A percentile compares a stretch with the other conserved stretches of the same genome.
Evolutionary conservation across 345 rosid species (phyloP).

Genomic region (Pugionium dolabratum): DNA sequence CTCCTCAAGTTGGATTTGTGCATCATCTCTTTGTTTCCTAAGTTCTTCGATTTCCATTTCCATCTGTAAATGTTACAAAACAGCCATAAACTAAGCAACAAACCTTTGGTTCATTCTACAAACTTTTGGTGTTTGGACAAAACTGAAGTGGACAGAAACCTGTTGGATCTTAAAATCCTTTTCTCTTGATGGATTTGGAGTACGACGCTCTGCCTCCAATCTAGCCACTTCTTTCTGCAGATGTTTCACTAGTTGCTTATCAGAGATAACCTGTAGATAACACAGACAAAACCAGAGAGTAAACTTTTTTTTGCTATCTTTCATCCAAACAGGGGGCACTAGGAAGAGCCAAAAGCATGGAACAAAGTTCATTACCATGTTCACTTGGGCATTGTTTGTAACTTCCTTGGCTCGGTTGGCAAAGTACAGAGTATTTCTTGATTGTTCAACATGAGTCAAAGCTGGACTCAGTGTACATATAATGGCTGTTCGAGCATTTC

Average conservation of each 20-base stretch:
- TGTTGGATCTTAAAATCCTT: constrained; percentile 84
- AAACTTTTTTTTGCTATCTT: neutral
- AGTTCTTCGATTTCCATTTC: constrained; percentile 93
- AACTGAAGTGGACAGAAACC: constrained; percentile 46
- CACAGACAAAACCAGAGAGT: neutral
- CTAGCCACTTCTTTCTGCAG: constrained; percentile 98
- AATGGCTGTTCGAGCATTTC: constrained; percentile 98
- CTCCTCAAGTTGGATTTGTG: constrained; percentile 76
- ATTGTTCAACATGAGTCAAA: constrained; percentile 81
- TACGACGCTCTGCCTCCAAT: constrained; percentile 93
- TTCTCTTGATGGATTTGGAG: constrained; percentile 89
- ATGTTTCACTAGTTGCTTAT: constrained; percentile 96
- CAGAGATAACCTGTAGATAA: constrained; percentile 74
- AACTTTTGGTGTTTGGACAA: constrained; percentile 9
- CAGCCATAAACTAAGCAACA: constrained; percentile 11
- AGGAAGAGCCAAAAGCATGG: constrained; percentile 16
- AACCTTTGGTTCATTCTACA: constrained; percentile 7
- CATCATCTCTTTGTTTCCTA: constrained; percentile 83
- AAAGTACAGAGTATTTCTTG: constrained; percentile 91
- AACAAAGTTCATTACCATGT: constrained; percentile 66
- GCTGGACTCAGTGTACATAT: constrained; percentile 98
- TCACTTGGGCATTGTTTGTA: constrained; percentile 95
- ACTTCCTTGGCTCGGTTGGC: constrained; percentile 99
- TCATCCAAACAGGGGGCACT: constrained; percentile 14
- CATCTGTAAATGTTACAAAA: constrained; percentile 58